Base-by-base conservation (phyloP, 2,329 filamentous ascomycete species). In the Monosporascus sp. region DNA sequence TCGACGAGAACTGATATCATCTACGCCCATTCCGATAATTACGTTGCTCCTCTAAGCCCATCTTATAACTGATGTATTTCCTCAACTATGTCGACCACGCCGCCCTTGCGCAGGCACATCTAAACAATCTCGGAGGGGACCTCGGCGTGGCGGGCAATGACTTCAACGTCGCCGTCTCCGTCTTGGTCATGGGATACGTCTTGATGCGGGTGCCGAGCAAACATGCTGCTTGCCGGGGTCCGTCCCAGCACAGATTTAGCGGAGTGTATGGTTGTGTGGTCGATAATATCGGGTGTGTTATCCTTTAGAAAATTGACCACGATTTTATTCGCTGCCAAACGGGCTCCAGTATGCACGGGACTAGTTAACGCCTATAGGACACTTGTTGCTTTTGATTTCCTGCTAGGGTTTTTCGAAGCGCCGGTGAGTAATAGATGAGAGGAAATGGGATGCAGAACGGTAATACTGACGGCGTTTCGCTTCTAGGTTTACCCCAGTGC, bases 61-160 rank as follows among this genome's bases (percentile, higher is more conserved):
- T 63, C 5, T 60, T 73, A 20, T 76, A 72, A 58, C 40, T 71
- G 7, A 77, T 74, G 71, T 77, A 76, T 57, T 76, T 72, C 62
- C 64, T 76, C 44, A 76, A 74, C 54, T 75, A 74, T 50, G 65
- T 77, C 20, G 75, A 78, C 43, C 68, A 74, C 7, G 77, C 77
- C 52, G 75, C 74, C 28, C 77, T 79, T 50, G 73, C 74, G 0
- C 73, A 75, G 44, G 75, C 75, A 6, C 70, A 75, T 52, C 60
- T 74, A 9, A 65, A 70, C 37, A 54, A 65, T 9, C 58, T 78
- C 3, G 73, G 78, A 54, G 61, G 70, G 9, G 76, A 79, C 46
- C 65, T 78, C 17, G 64, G 67, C 7, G 64, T 78, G 59, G 67
- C 65, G 2, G 73, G 72, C 7, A 72, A 70, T 3, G 49, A 68